Evolutionary conservation across 164 flowering plant genomes (phyloP), one percentile per base, ranked within the genome.

Genomic region (Cinnamomum micranthum): DNA sequence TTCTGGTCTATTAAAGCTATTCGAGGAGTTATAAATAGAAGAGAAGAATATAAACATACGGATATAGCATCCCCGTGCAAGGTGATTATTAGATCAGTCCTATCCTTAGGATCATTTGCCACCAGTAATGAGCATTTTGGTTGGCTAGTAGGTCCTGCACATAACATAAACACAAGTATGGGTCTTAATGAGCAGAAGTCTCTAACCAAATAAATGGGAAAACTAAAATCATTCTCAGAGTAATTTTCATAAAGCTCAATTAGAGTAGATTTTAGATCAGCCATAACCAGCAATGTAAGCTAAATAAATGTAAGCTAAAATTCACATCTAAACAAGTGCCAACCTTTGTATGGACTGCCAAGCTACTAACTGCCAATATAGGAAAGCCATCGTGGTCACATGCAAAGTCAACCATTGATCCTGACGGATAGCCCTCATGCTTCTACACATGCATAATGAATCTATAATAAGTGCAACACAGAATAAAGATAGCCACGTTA

Each of bases 401-500:
- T 22, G 99, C 94, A 85, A 88, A 93, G 85, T 95, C 98, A 73
- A 95, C 96, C 93, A 93, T 88, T 27, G 99, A 92, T 0, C 92
- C 97, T n/a, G 97, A 93, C 51, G 97, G 99, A 80, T 92, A 91
- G 27, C 95, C 94, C 74, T 87, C 90, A 77, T 86, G 70, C 79
- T 91, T 92, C 99, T 92, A 90, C 81, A 81, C 7, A 77, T 19
- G 17, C 58, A 79, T 78, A 70, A 41, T 19, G 22, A 72, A 52
- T 55, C 55, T 52, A 62, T 41, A 77, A 35, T 59, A 71, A 76
- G 66, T 52, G 27, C 14, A 58, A 33, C 11, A 47, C 41, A 41
- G 35, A n/a, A 19, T 20, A 31, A 41, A 28, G 47, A 47, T 41
- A 22, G 71, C 71, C 41, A 14, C 6, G 12, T 19, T 20, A 41